Conservation (phyloP, 2,329 filamentous ascomycete species). For the Colletotrichum eremochloae region DNA sequence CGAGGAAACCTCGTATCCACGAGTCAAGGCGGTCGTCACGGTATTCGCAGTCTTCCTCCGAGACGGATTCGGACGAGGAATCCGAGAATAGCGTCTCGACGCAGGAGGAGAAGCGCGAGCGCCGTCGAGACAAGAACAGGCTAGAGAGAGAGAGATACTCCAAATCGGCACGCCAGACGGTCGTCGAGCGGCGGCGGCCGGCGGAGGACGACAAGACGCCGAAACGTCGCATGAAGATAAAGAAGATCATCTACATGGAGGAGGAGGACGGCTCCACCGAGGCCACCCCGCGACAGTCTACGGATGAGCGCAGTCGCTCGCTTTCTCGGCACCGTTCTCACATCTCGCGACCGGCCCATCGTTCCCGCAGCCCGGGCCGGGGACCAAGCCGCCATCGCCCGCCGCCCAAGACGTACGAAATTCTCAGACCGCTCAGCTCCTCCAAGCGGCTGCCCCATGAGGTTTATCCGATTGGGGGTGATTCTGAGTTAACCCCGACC, state of each 20-base stretch:
- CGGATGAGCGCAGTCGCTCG: slow-evolving; percentile 31
- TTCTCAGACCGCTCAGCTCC: slow-evolving; percentile 24
- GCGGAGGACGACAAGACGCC: slow-evolving; percentile 36
- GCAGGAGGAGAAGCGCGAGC: slow-evolving; percentile 47
- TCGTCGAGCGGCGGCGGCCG: slow-evolving; percentile 40
- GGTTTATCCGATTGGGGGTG: background rate
- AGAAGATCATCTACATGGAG: slow-evolving; percentile 36
- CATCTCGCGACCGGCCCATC: slow-evolving; percentile 35
- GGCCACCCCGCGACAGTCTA: slow-evolving; percentile 19
- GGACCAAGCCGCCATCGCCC: slow-evolving; percentile 27
- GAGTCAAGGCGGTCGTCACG: slow-evolving; percentile 52
- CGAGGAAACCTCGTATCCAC: slow-evolving; percentile 48
- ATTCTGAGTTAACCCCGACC: slow-evolving; percentile 20
- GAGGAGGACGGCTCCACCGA: slow-evolving; percentile 34
- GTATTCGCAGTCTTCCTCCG: slow-evolving; percentile 47
- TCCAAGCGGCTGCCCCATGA: slow-evolving; percentile 25
- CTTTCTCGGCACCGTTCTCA: slow-evolving; percentile 36
- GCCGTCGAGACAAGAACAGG: slow-evolving; percentile 35
- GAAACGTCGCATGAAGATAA: slow-evolving; percentile 31
- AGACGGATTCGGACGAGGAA: slow-evolving; percentile 55
- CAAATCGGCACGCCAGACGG: slow-evolving; percentile 16
- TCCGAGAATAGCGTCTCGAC: slow-evolving; percentile 55
- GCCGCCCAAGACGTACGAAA: slow-evolving; percentile 23
- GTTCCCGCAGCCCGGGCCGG: slow-evolving; percentile 27
- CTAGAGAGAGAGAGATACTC: slow-evolving; percentile 20